These are phyloP conservation scores for Hymenochaete sp. DNA, from an alignment of 1,284 basidiomycete species.

Conservation along the genomic window DNA sequence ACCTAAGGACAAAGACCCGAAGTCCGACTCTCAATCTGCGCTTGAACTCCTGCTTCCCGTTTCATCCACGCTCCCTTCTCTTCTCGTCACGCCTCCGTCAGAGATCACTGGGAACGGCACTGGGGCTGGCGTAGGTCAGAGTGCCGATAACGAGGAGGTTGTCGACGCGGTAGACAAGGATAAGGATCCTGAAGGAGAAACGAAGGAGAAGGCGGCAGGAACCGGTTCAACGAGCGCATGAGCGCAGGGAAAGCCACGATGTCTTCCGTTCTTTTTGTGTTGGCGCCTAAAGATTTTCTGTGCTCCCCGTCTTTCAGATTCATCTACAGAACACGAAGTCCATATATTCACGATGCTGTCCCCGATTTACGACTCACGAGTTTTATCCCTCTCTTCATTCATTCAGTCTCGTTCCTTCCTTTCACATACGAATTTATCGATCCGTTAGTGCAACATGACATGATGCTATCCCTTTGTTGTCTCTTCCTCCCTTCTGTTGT, in stretches of 20 bases:
- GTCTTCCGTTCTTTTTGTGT: background rate
- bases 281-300: background rate
- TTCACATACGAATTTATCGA: too few species aligned
- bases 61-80: slow-evolving; percentile 1
- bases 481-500: too few species aligned
- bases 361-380: too few species aligned
- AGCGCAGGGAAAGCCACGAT: background rate
- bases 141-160: background rate
- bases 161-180: background rate
- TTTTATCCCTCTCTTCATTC: too few species aligned
- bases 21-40: background rate
- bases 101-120: slow-evolving; percentile 3
- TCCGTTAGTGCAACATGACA: too few species aligned
- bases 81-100: slow-evolving; percentile 14
- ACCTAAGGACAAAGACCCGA: background rate
- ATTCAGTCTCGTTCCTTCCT: too few species aligned
- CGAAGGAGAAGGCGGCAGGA: background rate
- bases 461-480: too few species aligned
- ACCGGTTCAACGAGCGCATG: slow-evolving; percentile 1
- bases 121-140: background rate
- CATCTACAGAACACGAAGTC: too few species aligned
- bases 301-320: background rate
- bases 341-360: too few species aligned
- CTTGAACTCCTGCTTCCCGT: slow-evolving; percentile 1
- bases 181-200: background rate